Percentiles rank a stretch among this genome's conserved stretches.
Conservation (phyloP, 1,284 basidiomycete species). For the Chalciporus sp. region DNA sequence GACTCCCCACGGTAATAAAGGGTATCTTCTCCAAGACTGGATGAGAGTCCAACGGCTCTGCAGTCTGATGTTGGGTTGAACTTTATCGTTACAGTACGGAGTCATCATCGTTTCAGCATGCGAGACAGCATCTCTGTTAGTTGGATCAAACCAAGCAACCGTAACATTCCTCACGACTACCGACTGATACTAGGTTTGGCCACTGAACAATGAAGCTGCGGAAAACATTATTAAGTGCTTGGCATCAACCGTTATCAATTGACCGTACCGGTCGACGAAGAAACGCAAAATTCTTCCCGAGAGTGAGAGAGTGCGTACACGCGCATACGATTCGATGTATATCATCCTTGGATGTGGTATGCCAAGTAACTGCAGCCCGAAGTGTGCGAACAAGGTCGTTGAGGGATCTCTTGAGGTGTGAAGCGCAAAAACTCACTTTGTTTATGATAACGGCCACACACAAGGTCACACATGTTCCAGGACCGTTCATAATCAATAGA, state of each 20-base stretch:
- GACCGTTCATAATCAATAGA: conserved; percentile 89
- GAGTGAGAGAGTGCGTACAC: conserved; percentile 81
- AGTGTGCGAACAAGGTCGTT: conserved; percentile 4
- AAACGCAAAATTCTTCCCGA: conserved; percentile 82
- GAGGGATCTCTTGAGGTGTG: neutral
- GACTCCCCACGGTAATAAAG: no score
- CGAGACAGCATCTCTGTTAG: neutral
- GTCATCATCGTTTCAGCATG: neutral
- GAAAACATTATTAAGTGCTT: conserved; percentile 4
- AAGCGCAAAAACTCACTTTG: conserved; percentile 56
- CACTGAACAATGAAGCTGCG: conserved; percentile 85
- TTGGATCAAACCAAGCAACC: conserved; percentile 65
- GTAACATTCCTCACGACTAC: conserved; percentile 48
- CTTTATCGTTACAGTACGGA: neutral
- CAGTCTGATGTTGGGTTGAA: no score
- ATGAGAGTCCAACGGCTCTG: no score
- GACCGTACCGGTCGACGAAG: conserved; percentile 77
- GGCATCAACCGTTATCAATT: neutral
- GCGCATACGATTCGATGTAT: conserved; percentile 95
- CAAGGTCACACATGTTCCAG: conserved; percentile 90
- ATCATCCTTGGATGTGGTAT: conserved; percentile 74
- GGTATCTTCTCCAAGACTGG: no score
- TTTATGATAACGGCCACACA: conserved; percentile 75
- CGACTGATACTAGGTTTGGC: conserved; percentile 57
- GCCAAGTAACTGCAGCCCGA: conserved; percentile 65